Evolutionary conservation across 495 filamentous ascomycete species (phyloP), one percentile per base, ranked within the genome.

Genomic region (Penicillium riverlandense): DNA sequence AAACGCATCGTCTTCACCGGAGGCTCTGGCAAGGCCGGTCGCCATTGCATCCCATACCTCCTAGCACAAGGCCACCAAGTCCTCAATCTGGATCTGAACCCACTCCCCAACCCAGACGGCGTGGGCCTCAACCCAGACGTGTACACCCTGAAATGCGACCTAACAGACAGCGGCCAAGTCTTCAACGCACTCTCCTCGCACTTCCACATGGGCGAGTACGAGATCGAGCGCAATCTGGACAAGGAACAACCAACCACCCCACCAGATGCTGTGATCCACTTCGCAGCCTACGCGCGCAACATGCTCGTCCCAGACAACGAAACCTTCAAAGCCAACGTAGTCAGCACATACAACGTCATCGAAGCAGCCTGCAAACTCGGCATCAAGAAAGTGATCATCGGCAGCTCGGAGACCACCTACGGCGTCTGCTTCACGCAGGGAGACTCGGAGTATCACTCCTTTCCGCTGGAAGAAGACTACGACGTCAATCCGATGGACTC

Each of bases 301-400:
- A 70, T 82, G 72, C 55, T 77, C 4, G 74, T 76, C 0, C 78
- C 78, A 1, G 79, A 81, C 52, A 76, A 71, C 37, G 74, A 79
- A 50, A 63, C 59, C 35, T 80, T 77, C 58, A 63, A 61, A 30
- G 65, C 62, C 8, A 81, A 83, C 49, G 69, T 71, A 0, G 53
- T 63, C 9, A 53, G 62, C 10, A 75, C 77, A 4, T 80, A 79
- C 53, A 81, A 81, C 47, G 66, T 80, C 30, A 68, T 80, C 43
- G 76, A 80, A 48, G 78, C 76, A 1, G 74, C 74, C 14, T 80
- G 69, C 55, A 80, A 78, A 41, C 60, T 80, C 0, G 76, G 77
- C 1, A 71, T 80, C 42, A 72, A 66, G 48, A 80, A 82, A 57
- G 67, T 78, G 43, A 64, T 82, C 45, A 65, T 79, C 45, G 78